Base-by-base conservation (phyloP, 2,329 filamentous ascomycete species). In the Claviceps sorghi region DNA sequence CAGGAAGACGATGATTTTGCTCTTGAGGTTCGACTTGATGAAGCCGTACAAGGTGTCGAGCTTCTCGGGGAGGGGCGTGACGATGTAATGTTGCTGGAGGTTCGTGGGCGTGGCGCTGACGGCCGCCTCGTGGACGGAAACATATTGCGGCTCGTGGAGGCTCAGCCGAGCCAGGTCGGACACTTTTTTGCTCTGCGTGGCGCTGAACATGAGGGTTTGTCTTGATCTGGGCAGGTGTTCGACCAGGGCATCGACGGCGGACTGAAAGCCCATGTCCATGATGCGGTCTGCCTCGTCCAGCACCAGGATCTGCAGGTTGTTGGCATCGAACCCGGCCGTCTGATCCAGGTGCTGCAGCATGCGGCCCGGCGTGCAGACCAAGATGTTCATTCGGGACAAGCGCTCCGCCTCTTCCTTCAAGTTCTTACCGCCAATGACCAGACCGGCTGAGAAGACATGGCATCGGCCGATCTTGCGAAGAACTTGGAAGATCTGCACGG, bases 281-380 rank as follows among this genome's bases (percentile, higher is more conserved):
- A 96, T 96, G 41, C 93, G 81, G 67, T 98, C 93, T 2, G 93
- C 93, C 67, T 98, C 93, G 61, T 98, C 93, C 53, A 98, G 74
- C 0, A 98, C 90, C 49, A 98, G 72, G 65, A 98, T 86, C 69
- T 95, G 88, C 57, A 98, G 67, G 64, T 95, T 93, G 65, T 93
- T 85, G 57, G 91, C 86, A 58, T 91, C 88, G 63, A 98, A 86
- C 19, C 84, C 82, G 0, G 88, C 87, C 0, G 91, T 97, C 72
- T 96, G 90, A 62, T 95, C 91, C 62, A 98, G 74, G 67, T 98
- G 93, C 68, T 98, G 93, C 59, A 97, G 71, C 77, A 98, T 95
- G 38, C 93, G 81, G 1, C 93, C 93, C 0, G 93, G 93, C 1
- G 93, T 98, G 62, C 90, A 95, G 10, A 98, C 88, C 29, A 98